Percentiles rank a stretch among this genome's conserved stretches.
These are phyloP conservation scores for Trichoderma sp. DNA, from an alignment of 2,329 filamentous ascomycete genomes.

Conservation along the genomic window DNA sequence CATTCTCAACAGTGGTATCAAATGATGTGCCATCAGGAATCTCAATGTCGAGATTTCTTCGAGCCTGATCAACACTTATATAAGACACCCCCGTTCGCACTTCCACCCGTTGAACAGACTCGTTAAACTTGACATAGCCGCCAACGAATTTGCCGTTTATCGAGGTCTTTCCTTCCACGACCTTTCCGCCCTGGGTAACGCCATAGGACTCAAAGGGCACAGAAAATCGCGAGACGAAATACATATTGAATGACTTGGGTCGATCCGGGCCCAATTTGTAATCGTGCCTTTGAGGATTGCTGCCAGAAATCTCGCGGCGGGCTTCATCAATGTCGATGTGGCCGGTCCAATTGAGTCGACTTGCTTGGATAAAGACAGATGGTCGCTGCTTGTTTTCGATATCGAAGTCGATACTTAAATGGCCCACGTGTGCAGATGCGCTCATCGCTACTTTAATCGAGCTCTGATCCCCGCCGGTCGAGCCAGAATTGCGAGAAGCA, in stretches of 20 bases:
- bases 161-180: slow-evolving; percentile 32
- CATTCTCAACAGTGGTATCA: slow-evolving; percentile 44
- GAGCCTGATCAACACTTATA: slow-evolving; percentile 51
- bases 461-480: slow-evolving; percentile 27
- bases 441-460: slow-evolving; percentile 44
- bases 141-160: slow-evolving; percentile 44
- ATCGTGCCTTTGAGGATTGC: slow-evolving; percentile 52
- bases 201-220: slow-evolving; percentile 46
- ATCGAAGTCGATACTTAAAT: slow-evolving; percentile 47
- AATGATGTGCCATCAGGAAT: slow-evolving; percentile 44
- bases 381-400: slow-evolving; percentile 32
- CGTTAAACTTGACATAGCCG: slow-evolving; percentile 47
- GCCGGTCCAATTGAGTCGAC: slow-evolving; percentile 52
- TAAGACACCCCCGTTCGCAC: slow-evolving; percentile 53
- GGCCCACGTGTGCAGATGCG: slow-evolving; percentile 48
- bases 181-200: slow-evolving; percentile 38
- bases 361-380: slow-evolving; percentile 49
- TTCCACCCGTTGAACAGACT: slow-evolving; percentile 41
- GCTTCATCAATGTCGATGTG: slow-evolving; percentile 44
- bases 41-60: slow-evolving; percentile 50
- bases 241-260: slow-evolving; percentile 47
- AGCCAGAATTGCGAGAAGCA: background rate
- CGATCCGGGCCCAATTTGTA: slow-evolving; percentile 49
- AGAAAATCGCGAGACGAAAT: slow-evolving; percentile 53
- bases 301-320: slow-evolving; percentile 46